Evolutionary conservation across 441 rosid genomes (phyloP).

Genomic region (Populus hybrid): DNA sequence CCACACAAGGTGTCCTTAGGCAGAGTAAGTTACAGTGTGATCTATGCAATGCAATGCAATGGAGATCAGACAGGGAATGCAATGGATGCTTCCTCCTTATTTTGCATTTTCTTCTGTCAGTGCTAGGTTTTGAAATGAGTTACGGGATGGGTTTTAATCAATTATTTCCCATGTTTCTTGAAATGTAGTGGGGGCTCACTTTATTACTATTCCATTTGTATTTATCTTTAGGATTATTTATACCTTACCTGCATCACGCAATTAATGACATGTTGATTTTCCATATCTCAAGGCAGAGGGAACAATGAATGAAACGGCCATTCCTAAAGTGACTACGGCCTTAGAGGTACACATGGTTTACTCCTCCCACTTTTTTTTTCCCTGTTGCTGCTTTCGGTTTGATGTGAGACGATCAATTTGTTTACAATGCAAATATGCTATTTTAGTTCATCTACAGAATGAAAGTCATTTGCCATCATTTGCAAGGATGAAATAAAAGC

Average conservation of each 20-base stretch:
- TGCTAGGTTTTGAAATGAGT: neutral
- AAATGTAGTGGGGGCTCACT: neutral
- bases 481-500: neutral
- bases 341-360: conserved; percentile 53
- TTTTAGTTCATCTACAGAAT: neutral
- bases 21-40: neutral
- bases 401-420: neutral
- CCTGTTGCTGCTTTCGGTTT: neutral
- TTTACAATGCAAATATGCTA: neutral
- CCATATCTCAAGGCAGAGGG: conserved; percentile 76
- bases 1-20: neutral
- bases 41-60: neutral
- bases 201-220: neutral
- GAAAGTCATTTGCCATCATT: neutral
- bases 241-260: neutral
- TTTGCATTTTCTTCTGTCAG: too few species aligned
- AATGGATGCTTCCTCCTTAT: neutral
- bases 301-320: conserved; percentile 64
- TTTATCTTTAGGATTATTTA: neutral
- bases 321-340: conserved; percentile 63
- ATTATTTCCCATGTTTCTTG: neutral
- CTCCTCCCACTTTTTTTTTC: neutral
- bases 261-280: conserved; percentile 14
- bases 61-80: neutral
- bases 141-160: neutral